Evolutionary conservation across 2,329 filamentous ascomycete species (phyloP), one percentile per base, ranked within the genome.

Genomic region (Trichoderma harzianum): DNA sequence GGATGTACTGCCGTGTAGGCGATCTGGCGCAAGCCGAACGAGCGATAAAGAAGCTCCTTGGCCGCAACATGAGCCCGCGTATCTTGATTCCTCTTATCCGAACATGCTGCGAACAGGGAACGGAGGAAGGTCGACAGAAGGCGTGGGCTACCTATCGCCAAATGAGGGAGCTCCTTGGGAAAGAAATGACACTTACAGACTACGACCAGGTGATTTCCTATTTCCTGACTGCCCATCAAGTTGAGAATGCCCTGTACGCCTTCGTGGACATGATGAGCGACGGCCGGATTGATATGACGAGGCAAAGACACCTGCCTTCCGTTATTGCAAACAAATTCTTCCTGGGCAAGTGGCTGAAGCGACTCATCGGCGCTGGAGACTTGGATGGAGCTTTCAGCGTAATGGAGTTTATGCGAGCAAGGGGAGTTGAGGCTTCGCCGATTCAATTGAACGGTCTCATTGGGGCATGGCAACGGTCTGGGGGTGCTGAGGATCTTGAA

Each of bases 241-340:
- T 89, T 7, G 87, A 92, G 72, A 86, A 90, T 72, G 93, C 93
- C 1, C 86, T 95, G 69, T 88, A 89, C 68, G 89, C 93, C 0
- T 97, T 97, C 80, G 93, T 92, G 75, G 93, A 97, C 79, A 97
- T 97, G 94, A 94, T 97, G 90, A 88, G 89, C 71, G 87, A 88
- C 5, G 87, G 87, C 6, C 78, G 84, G 58, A 80, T 89, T 69
- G 84, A 88, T 71, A 77, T 88, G 63, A 82, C 82, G 66, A 83
- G 82, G 71, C 79, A 80, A 71, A 80, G 81, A 65, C 76, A 79
- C 21, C 80, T 89, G 70, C 87, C 87, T 1, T 82, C 83, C 1
- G 81, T 83, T 10, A 80, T 89, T 51, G 84, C 83, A 64, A 96
- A 97, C 80, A 90, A 91, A 74, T 95, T 94, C 81, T 93, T 97